Conservation (phyloP, 192 early-diverging fungal species). For the Coemansia sp. region DNA sequence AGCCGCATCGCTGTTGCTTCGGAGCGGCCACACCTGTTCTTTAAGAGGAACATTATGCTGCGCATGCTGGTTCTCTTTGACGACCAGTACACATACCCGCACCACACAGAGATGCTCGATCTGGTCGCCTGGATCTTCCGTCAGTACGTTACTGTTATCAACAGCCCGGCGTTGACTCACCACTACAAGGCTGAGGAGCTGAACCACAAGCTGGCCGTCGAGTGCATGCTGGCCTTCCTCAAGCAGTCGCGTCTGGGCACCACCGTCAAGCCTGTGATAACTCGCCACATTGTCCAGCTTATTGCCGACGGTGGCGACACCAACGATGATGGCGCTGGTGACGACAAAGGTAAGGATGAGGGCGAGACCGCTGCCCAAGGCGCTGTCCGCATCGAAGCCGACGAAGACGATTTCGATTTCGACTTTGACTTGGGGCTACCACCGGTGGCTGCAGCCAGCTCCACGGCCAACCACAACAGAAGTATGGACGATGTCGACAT, state of each 20-base stretch:
- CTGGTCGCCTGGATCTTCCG: constrained; percentile 46
- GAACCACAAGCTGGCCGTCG: constrained; percentile 29
- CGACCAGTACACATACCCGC: constrained; percentile 23
- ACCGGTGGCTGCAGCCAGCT: neutral
- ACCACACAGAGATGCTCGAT: constrained; percentile 32
- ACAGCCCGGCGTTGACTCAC: constrained; percentile 20
- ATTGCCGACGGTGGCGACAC: neutral
- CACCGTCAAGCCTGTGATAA: constrained; percentile 30
- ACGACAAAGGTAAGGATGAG: neutral
- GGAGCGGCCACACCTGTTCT: constrained; percentile 35
- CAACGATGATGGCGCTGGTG: neutral
- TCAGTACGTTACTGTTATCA: constrained; percentile 41
- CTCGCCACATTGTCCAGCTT: constrained; percentile 30
- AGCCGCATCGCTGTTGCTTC: constrained; percentile 34
- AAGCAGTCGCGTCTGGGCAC: constrained; percentile 20
- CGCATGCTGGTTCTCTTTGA: constrained; percentile 39
- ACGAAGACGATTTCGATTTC: constrained; percentile 36
- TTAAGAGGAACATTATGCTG: constrained; percentile 25
- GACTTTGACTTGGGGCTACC: constrained; percentile 15
- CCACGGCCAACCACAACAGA: neutral
- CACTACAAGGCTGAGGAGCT: constrained; percentile 36
- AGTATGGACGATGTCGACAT: neutral
- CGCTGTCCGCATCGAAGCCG: constrained; percentile 13
- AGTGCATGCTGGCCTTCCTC: constrained; percentile 41
- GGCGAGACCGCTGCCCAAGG: neutral